Evolutionary conservation across 306 rosid genomes (phyloP).

Genomic region (Pterocarpus macrocarpus): DNA sequence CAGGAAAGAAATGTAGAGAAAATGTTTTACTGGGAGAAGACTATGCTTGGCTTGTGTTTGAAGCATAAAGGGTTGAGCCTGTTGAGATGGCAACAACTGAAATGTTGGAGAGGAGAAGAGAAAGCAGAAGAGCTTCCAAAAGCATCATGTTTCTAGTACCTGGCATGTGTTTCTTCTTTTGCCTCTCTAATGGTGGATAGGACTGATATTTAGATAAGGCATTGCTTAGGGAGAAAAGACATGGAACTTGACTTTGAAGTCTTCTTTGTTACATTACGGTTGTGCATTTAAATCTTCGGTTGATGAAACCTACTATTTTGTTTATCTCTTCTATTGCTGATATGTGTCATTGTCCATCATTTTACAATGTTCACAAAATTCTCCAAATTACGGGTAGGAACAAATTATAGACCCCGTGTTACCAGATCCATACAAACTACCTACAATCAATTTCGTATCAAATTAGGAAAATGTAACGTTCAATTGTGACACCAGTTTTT

Average conservation of each 20-base stretch:
- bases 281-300: background rate
- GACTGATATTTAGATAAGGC: background rate
- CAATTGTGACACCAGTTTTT: too few relatives aligned
- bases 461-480: too few relatives aligned
- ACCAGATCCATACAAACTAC: background rate
- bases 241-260: background rate
- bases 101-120: background rate
- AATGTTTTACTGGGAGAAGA: constrained; percentile 47
- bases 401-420: background rate
- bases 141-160: background rate
- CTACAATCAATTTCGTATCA: too few relatives aligned
- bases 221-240: background rate
- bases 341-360: background rate
- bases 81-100: constrained; percentile 40
- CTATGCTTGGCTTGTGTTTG: constrained; percentile 49
- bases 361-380: background rate
- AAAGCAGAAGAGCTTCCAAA: constrained; percentile 7
- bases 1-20: constrained; percentile 57
- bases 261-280: background rate
- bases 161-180: background rate
- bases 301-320: background rate
- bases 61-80: constrained; percentile 57
- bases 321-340: background rate
- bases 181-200: background rate
- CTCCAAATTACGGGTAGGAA: background rate